Conservation (phyloP, 2,329 filamentous ascomycete species). For the Epichloe sp. region DNA sequence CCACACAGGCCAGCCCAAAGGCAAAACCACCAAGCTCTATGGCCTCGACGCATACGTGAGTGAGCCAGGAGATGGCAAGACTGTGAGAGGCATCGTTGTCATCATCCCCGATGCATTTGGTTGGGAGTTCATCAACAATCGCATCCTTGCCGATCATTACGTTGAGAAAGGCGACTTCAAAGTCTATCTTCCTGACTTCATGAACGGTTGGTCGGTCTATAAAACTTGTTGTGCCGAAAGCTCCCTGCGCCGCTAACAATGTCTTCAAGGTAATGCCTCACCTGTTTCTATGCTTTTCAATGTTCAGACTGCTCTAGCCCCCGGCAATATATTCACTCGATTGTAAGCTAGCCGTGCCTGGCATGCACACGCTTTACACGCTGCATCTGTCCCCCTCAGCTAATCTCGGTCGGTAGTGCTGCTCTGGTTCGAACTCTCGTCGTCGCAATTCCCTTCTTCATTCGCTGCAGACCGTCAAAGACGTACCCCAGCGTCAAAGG, state of each 20-base stretch:
- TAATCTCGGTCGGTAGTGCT: conserved; percentile 9
- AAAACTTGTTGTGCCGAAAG: neutral
- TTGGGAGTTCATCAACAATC: conserved; percentile 38
- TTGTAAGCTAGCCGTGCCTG: conserved; percentile 12
- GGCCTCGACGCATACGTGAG: conserved; percentile 35
- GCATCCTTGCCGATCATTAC: conserved; percentile 39
- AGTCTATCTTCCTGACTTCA: conserved; percentile 45
- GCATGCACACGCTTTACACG: too few relatives aligned
- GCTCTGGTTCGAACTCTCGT: conserved; percentile 13
- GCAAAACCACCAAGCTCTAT: conserved; percentile 31
- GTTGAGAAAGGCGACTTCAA: conserved; percentile 35
- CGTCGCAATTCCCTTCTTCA: conserved; percentile 19
- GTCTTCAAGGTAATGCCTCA: neutral
- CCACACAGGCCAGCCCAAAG: conserved; percentile 33
- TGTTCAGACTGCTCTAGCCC: conserved; percentile 13
- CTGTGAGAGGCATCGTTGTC: conserved; percentile 34
- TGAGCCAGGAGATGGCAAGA: conserved; percentile 17
- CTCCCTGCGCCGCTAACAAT: neutral
- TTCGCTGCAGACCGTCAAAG: conserved; percentile 17
- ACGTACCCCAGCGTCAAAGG: conserved; percentile 20
- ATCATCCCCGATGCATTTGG: conserved; percentile 44
- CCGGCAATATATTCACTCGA: conserved; percentile 14
- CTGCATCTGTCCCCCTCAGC: neutral
- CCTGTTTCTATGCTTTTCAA: conserved; percentile 13
- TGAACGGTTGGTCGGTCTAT: conserved; percentile 21